Conservation (phyloP, 768 basidiomycete genomes). For the Filobasidium floriforme region DNA sequence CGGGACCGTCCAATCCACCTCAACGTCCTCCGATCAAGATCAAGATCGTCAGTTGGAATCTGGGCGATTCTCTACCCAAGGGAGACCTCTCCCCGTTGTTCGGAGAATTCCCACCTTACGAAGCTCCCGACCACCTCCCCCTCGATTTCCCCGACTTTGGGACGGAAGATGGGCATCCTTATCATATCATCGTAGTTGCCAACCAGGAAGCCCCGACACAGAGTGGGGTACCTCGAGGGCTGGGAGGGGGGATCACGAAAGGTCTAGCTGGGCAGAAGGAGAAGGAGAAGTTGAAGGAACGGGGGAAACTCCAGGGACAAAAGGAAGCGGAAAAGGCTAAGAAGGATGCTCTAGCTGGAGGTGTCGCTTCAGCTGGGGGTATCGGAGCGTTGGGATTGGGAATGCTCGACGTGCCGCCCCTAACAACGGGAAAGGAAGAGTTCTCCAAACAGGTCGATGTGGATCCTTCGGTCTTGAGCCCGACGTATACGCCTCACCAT, state of each 20-base stretch:
- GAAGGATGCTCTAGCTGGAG: constrained; percentile 18
- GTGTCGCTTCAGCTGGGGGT: not conserved
- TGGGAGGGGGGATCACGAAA: constrained; percentile 42
- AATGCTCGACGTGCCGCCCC: too few relatives aligned
- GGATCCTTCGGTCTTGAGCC: not conserved
- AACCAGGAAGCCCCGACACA: constrained; percentile 43
- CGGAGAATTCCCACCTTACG: constrained; percentile 37
- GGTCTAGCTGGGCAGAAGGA: constrained; percentile 35
- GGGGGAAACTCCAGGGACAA: constrained; percentile 7
- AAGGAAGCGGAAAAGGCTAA: constrained; percentile 25
- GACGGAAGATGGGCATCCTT: constrained; percentile 35
- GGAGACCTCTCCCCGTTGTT: constrained; percentile 39
- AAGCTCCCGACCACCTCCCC: constrained; percentile 25
- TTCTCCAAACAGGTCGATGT: not conserved
- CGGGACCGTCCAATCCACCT: not conserved
- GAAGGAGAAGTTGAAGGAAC: constrained; percentile 27
- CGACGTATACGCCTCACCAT: constrained; percentile 17
- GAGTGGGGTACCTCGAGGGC: constrained; percentile 40
- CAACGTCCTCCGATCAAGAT: constrained; percentile 37
- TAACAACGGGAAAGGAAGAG: not conserved
- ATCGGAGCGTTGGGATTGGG: too few relatives aligned
- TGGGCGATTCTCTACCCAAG: constrained; percentile 44
- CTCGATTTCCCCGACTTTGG: constrained; percentile 22
- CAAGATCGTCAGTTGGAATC: constrained; percentile 42
- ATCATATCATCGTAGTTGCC: constrained; percentile 43